Conservation (phyloP, 164 flowering plant species). For the Umbellularia californica region DNA sequence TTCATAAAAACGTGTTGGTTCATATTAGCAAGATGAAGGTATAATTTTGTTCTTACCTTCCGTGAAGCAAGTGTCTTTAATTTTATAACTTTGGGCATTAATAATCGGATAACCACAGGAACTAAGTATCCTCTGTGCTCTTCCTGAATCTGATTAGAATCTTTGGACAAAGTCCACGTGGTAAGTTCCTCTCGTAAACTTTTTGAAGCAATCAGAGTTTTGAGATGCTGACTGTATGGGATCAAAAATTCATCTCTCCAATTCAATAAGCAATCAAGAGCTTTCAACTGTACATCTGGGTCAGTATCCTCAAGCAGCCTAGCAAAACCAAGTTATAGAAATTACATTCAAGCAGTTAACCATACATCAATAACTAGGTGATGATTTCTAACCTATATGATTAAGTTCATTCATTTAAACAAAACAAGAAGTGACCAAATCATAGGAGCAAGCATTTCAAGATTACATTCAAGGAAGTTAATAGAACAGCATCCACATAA, state of each 20-base stretch:
- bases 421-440: neutral
- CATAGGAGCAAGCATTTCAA: neutral
- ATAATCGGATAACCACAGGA: conserved; percentile 55
- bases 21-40: neutral
- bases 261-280: conserved; percentile 71
- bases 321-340: conserved; percentile 11
- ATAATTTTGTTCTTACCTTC: conserved; percentile 42
- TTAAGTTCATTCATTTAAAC: neutral
- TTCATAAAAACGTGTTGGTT: neutral
- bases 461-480: neutral
- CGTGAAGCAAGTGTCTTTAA: conserved; percentile 59
- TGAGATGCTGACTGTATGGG: conserved; percentile 70
- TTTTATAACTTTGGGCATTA: conserved; percentile 85
- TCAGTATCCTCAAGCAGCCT: conserved; percentile 89
- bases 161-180: conserved; percentile 79
- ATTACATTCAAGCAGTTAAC: conserved; percentile 5
- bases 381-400: conserved; percentile 2
- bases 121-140: conserved; percentile 56
- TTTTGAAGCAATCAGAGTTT: conserved; percentile 59
- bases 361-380: conserved; percentile 1
- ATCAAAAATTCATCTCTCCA: conserved; percentile 72
- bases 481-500: neutral
- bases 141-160: conserved; percentile 54
- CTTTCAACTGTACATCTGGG: conserved; percentile 74
- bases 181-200: conserved; percentile 74